Base-by-base conservation (phyloP, 371 early-diverging fungal genomes). In the Dichotomocladium elegans region DNA sequence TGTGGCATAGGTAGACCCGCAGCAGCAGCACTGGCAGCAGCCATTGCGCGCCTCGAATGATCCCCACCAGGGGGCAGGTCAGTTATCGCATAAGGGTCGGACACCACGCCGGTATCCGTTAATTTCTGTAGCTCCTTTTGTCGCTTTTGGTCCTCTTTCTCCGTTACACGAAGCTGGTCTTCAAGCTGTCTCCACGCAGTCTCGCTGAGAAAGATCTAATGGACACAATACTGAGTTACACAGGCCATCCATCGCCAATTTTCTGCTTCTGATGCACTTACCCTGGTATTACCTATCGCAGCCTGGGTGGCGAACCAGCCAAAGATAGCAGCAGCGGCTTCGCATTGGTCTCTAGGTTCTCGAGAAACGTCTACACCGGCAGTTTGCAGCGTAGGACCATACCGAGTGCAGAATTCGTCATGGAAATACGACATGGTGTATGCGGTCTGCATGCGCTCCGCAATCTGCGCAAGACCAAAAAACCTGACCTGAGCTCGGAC, bases 281-380 rank as follows among this genome's bases (percentile, higher is more conserved):
- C 80, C 56, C 81, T 77, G 12, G 65, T 68, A 43, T 74, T 75
- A 33, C 97, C 95, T 7, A 92, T 65, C 17, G 79, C 75, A 33
- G 86, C 87, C 57, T 92, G 87, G 33, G 65, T 58, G 31, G 65
- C 49, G 6, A 61, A 58, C 92, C 93, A 95, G 17, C 82, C 85
- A 57, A 83, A 74, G 24, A 68, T 72, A 5, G 79, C 68, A 5
- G 81, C 57, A 27, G 86, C 69, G 4, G 77, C 75, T 52, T 85
- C 81, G 68, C 88, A 89, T 50, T 76, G 72, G 1, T 56, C 70
- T 51, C 71, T 53, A 11, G 66, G 59, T 7, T 54, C 37, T 26
- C 54, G 53, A 19, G 60, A 64, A 21, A 60, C 37, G 51, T 77
- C 73, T 11, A 82, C 66, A 30, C 72, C 74, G 9, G 72, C 49